Percentiles rank a stretch among this genome's conserved stretches.
phyloP scores from a whole-genome alignment of 805 yeast species.

The Schizosaccharomyces cryophilus region DNA sequence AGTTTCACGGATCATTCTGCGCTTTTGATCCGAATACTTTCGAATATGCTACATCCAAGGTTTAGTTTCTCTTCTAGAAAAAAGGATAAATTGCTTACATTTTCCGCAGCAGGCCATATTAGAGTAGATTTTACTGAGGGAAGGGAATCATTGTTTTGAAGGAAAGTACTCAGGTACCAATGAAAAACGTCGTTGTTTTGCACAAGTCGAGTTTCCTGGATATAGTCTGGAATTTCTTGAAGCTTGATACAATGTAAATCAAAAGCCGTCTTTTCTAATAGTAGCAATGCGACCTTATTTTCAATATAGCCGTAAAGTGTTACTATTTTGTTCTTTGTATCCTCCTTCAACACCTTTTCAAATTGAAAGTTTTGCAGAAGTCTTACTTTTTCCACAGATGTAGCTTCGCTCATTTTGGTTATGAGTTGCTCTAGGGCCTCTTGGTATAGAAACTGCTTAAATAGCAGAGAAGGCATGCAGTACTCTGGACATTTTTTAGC shows the following conservation, averaged over 20 bases:
- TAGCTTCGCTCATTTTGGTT: background rate
- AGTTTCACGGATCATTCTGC: conserved; percentile 49
- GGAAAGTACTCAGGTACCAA: conserved; percentile 46
- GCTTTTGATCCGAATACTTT: conserved; percentile 40
- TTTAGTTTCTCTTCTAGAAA: background rate
- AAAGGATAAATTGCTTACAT: conserved; percentile 2
- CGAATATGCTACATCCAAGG: conserved; percentile 30
- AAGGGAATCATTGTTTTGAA: conserved; percentile 19
- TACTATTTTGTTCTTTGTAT: conserved; percentile 43
- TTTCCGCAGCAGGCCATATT: conserved; percentile 71
- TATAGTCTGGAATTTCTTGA: conserved; percentile 6
- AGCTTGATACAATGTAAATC: conserved; percentile 1
- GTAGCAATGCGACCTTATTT: conserved; percentile 35
- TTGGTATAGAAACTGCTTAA: no score
- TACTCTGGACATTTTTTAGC: no score
- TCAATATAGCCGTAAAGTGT: conserved; percentile 46
- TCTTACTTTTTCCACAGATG: background rate
- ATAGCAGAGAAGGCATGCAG: no score
- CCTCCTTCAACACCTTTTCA: conserved; percentile 10
- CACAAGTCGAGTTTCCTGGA: conserved; percentile 15
- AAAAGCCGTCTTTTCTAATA: conserved; percentile 53
- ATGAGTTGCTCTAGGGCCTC: no score
- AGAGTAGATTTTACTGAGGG: conserved; percentile 36
- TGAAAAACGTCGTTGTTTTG: conserved; percentile 63
- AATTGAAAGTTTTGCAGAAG: background rate